Base-by-base conservation (phyloP, 2,329 filamentous ascomycete genomes). In the Cercospora sp. region DNA sequence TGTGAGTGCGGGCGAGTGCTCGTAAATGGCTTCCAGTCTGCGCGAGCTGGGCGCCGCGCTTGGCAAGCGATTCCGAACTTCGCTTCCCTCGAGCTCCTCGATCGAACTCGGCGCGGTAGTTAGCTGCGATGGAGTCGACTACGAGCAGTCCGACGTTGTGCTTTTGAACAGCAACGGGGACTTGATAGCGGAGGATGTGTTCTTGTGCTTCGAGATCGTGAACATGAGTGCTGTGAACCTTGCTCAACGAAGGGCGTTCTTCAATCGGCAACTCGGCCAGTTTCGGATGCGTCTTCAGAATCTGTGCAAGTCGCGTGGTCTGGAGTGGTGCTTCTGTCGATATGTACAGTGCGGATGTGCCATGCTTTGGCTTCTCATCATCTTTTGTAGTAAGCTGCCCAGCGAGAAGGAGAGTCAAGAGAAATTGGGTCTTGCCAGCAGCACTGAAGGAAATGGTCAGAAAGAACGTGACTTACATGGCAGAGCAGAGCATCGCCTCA, bases 151-250 rank as follows among this genome's bases (percentile, higher is more conserved):
- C 93, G 63, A 97, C 84, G 69, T 90, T 86, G 78, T 92, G 89
- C 58, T 91, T 87, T 71, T 87, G 83, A 20, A 97, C 88, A 30
- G 93, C 89, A 18, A 97, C 90, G 1, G 95, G 95, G 5, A 98
- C 89, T 79, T 99, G 95, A 80, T 92, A 98, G 71, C 89, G 89
- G 28, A 98, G 84, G 76, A 99, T 97, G 80, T 98, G 94, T 68
- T 98, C 94, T 80, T 99, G 95, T 0, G 91, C 90, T 80, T 98
- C 95, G 65, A 98, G 88, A 77, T 98, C 94, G 33, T 92, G 91
- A 9, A 92, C 93, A 60, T 90, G 89, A 72, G 95, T 91, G 78
- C 90, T 92, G 74, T 93, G 86, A 70, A 99, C 89, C 72, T 86
- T 85, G 78, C 92, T 89, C 5, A 97, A 85, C 0, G 91, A 91